Evolutionary conservation across 1,284 basidiomycete species (phyloP), one percentile per base, ranked within the genome.

Genomic region (Boletus mariae): DNA sequence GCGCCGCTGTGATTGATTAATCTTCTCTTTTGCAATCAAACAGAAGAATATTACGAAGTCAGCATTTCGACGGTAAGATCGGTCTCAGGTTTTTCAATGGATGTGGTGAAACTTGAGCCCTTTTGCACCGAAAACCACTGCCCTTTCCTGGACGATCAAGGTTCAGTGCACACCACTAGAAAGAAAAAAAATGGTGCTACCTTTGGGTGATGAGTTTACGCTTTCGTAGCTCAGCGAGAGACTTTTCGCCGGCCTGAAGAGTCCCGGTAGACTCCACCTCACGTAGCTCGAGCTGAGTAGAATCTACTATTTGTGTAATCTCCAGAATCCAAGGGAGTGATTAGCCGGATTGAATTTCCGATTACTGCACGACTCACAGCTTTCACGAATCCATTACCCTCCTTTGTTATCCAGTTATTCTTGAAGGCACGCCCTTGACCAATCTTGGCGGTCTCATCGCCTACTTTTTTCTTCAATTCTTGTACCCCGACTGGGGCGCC

Each of bases 1-100:
- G 90, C 75, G 12, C 93, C 94, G 38, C 92, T 95, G 61, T 1
- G 47, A 37, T 31, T 6, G 26, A 35, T 56, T 42, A 51, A 50
- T 11, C 38, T 55, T 38, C n/a, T 38, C 53, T 49, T 45, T 13
- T 31, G 32, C 45, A 37, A 28, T 5, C 29, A 47, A 15, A 45
- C 5, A 57, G 15, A 31, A 42, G n/a, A 28, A 61, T 69, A 83
- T 43, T 64, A 94, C 94, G 89, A 90, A 58, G 86, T 80, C 44
- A 99, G 78, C 91, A 99, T 96, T 57, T 99, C 97, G 8, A 84
- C 90, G 0, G 96, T 98, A 49, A 99, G 77, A 74, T 99, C 97
- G 11, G 97, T 99, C 73, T 99, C 96, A n/a, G 88, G 89, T 73
- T 97, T 98, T 52, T 89, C 87, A n/a, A 91, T 90, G 15, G 92